phyloP scores from a whole-genome alignment of 768 basidiomycete genomes.

The Rhizopogon vulgaris region DNA sequence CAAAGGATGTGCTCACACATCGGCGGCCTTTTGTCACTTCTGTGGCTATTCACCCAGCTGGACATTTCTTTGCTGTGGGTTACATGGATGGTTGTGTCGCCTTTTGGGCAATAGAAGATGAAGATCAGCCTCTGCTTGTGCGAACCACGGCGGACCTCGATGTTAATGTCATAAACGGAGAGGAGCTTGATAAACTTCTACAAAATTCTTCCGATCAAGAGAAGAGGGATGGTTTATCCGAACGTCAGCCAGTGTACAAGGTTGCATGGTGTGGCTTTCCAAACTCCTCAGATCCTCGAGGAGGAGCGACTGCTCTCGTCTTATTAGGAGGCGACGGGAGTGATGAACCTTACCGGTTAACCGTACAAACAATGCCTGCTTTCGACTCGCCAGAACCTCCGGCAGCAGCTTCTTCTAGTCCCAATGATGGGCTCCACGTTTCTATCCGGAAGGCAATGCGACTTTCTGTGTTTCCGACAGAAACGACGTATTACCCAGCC shows the following conservation, averaged over 20 bases:
- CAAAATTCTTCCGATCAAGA: conserved; percentile 16
- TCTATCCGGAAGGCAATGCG: conserved; percentile 59
- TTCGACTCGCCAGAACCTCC: conserved; percentile 49
- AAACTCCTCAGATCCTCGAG: conserved; percentile 55
- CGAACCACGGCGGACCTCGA: conserved; percentile 58
- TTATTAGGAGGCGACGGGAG: conserved; percentile 71
- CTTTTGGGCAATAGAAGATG: conserved; percentile 79
- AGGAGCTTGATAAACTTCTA: conserved; percentile 36
- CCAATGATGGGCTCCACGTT: conserved; percentile 21
- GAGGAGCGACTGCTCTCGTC: conserved; percentile 68
- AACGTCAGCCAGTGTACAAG: conserved; percentile 79
- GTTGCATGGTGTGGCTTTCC: conserved; percentile 78
- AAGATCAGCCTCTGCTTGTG: conserved; percentile 68
- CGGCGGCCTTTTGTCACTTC: conserved; percentile 66
- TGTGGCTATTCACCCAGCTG: conserved; percentile 67
- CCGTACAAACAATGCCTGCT: conserved; percentile 60
- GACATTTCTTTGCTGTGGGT: conserved; percentile 73
- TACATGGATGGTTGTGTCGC: conserved; percentile 78
- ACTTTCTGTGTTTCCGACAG: conserved; percentile 43
- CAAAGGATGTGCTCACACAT: conserved; percentile 62
- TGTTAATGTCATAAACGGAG: conserved; percentile 49
- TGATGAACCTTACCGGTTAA: conserved; percentile 54
- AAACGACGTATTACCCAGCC: conserved; percentile 54
- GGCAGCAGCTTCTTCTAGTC: conserved; percentile 22
- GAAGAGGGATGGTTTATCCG: conserved; percentile 7